Evolutionary conservation across 2,329 filamentous ascomycete genomes (phyloP).

Genomic region (Cercospora sp.): DNA sequence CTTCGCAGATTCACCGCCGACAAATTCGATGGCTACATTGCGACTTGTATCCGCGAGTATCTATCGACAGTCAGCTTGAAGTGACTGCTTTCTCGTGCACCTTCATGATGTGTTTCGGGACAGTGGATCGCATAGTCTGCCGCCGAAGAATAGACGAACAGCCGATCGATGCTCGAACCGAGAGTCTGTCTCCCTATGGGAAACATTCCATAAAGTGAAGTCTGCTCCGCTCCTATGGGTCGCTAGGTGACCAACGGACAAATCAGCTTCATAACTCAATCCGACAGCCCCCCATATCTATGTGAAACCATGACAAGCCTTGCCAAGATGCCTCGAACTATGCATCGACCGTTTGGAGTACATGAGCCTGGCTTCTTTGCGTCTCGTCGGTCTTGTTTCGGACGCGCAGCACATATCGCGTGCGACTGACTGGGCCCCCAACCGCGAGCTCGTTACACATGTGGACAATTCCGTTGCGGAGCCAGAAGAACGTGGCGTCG

Average conservation of each 20-base stretch:
- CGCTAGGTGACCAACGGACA: background rate
- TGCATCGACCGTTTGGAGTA: constrained; percentile 2
- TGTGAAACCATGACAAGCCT: constrained; percentile 5
- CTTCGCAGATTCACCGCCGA: background rate
- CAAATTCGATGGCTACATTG: background rate
- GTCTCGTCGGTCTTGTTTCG: constrained; percentile 2
- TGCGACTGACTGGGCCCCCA: background rate
- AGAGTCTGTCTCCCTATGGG: background rate
- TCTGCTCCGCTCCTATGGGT: background rate
- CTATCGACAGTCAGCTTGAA: background rate
- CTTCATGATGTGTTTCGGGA: background rate
- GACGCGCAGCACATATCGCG: background rate
- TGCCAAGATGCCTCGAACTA: constrained; percentile 2
- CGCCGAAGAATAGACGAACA: constrained; percentile 1
- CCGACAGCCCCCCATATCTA: background rate
- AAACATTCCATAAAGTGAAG: background rate
- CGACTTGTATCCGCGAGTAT: background rate
- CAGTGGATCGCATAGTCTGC: background rate
- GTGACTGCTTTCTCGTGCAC: background rate
- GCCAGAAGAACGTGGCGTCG: background rate
- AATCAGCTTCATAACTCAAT: background rate
- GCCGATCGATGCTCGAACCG: background rate
- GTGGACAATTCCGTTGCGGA: background rate
- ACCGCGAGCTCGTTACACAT: background rate
- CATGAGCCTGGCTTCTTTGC: background rate